Conservation (phyloP, 2,329 filamentous ascomycete genomes). For the Sporothrix sp. region DNA sequence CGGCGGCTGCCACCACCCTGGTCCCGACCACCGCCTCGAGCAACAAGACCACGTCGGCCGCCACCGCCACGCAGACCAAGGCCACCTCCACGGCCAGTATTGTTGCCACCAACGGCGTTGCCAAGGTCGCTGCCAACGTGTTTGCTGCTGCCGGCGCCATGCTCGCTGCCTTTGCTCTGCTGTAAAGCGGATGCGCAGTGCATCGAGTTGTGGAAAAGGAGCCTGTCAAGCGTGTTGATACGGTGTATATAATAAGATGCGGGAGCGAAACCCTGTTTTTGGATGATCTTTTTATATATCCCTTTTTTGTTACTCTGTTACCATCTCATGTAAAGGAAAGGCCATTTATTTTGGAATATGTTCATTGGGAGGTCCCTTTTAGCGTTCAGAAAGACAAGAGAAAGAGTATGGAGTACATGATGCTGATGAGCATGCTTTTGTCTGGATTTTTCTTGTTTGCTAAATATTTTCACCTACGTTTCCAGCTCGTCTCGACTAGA, state of each 20-base stretch:
- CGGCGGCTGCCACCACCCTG: slow-evolving; percentile 5
- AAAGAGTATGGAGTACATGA: neutral
- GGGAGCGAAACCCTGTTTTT: neutral
- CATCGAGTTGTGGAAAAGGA: neutral
- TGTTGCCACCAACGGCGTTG: slow-evolving; percentile 23
- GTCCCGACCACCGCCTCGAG: neutral
- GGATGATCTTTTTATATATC: slow-evolving; percentile 6
- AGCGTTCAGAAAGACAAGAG: neutral
- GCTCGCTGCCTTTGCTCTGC: slow-evolving; percentile 20
- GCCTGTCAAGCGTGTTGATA: neutral
- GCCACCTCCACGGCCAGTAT: slow-evolving; percentile 17
- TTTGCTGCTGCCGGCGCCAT: slow-evolving; percentile 20
- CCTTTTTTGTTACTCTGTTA: slow-evolving; percentile 1
- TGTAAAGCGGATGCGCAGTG: slow-evolving; percentile 18
- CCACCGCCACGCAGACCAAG: neutral
- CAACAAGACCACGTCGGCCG: neutral
- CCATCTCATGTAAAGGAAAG: neutral
- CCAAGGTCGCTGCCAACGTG: slow-evolving; percentile 18
- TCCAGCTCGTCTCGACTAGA: too few relatives aligned
- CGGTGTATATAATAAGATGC: neutral
- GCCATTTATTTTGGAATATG: neutral
- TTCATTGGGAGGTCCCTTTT: neutral
- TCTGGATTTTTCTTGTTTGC: neutral
- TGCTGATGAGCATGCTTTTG: neutral
- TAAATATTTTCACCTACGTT: neutral